A percentile compares a stretch with the other conserved stretches of the same genome.
These are phyloP conservation scores for Saturnispora silvae DNA, from an alignment of 805 yeast genomes.

Conservation along the genomic window DNA sequence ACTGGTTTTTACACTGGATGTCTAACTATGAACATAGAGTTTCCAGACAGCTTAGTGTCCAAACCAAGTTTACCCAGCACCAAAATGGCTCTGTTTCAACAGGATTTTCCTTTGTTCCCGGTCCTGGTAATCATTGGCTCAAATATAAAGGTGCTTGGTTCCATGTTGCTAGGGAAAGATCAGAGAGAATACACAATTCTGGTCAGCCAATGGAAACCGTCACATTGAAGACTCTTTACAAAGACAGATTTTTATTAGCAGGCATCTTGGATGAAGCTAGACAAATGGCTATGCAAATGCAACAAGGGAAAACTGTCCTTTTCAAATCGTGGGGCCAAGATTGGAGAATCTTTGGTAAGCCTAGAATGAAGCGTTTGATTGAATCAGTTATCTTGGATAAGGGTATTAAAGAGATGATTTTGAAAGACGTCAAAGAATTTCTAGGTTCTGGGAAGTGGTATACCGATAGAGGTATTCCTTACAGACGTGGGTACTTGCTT, in stretches of 20 bases:
- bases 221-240: constrained; percentile 79
- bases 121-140: constrained; percentile 91
- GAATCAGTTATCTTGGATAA: constrained; percentile 80
- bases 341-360: constrained; percentile 97
- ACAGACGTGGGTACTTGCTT: constrained; percentile 84
- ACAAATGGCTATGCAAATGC: constrained; percentile 62
- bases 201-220: constrained; percentile 96
- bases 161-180: constrained; percentile 80
- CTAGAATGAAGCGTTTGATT: constrained; percentile 73
- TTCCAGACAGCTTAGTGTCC: constrained; percentile 82
- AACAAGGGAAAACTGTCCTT: constrained; percentile 89
- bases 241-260: constrained; percentile 63
- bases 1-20: constrained; percentile 98
- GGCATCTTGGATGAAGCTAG: constrained; percentile 74
- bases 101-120: constrained; percentile 85
- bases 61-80: constrained; percentile 77
- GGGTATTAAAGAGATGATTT: constrained; percentile 55
- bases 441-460: constrained; percentile 81
- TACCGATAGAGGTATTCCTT: constrained; percentile 93
- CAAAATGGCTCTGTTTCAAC: constrained; percentile 88
- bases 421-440: constrained; percentile 72
- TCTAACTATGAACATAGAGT: constrained; percentile 62
- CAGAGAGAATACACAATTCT: constrained; percentile 78
- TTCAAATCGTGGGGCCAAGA: constrained; percentile 97
- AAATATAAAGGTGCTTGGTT: constrained; percentile 80